Evolutionary conservation across 768 basidiomycete genomes (phyloP), one percentile per base, ranked within the genome.

Genomic region (Lactarius hengduanensis): DNA sequence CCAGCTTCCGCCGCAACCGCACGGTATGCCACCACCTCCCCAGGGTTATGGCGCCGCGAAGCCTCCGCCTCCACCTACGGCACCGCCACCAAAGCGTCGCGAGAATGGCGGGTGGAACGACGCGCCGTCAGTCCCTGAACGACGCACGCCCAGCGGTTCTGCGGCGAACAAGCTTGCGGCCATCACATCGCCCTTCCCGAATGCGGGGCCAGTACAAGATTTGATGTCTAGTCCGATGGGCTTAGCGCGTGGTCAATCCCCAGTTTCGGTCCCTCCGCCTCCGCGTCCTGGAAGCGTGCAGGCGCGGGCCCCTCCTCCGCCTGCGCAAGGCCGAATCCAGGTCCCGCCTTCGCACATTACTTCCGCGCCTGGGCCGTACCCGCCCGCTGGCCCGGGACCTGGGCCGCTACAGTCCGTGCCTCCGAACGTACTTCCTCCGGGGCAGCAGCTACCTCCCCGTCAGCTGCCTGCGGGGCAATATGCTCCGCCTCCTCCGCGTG

Each of bases 21-120:
- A 78, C 7, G 71, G 77, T 28, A 76, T 76, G 10, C 73, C 77
- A 2, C 82, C 82, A 11, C 82, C 82, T 2, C 81, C 85, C 53
- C 83, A 74, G 40, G 70, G 74, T 1, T 71, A 75, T 8, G 74
- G 79, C n/a, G 77, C 76, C 47, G 77, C 74, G 1, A 76, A 77
- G 1, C 74, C 81, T 7, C 79, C 82, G 56, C 77, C 79, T 57
- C 81, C 85, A 1, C 84, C 89, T 1, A 84, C 86, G 4, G 87
- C 86, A 36, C 85, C 87, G 53, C 77, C 75, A 8, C 73, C 76
- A 22, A 71, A 71, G 59, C 80, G 80, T 67, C 78, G 79, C 34
- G 90, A 89, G 59, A 87, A 87, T 34, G 85, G 88, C 18, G 94
- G 94, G 0, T 98, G 95, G 94, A 98, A 98, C 72, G 96, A 98